A percentile compares a stretch with the other conserved stretches of the same genome.
These are phyloP conservation scores for Pyrrhoderma lamaoense DNA, from an alignment of 1,284 basidiomycete genomes.

Conservation along the genomic window DNA sequence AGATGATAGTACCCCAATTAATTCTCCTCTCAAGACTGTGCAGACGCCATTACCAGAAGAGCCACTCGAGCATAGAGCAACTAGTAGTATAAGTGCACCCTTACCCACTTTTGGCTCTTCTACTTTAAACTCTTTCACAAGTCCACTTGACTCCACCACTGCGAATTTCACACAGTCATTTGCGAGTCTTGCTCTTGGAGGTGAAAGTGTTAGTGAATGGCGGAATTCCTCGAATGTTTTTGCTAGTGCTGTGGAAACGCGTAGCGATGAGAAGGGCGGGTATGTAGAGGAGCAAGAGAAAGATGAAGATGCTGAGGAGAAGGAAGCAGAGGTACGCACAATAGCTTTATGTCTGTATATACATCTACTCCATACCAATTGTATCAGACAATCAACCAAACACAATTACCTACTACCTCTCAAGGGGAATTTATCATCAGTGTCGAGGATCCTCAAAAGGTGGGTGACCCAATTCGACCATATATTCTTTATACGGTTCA, in stretches of 20 bases:
- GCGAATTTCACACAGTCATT: constrained; percentile 39
- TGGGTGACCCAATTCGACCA: constrained; percentile 85
- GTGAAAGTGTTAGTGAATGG: constrained; percentile 53
- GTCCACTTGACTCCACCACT: constrained; percentile 45
- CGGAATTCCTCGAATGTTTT: constrained; percentile 23
- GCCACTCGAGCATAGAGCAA: too few species aligned
- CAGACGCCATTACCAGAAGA: not conserved
- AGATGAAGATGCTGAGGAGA: constrained; percentile 1
- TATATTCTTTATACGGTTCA: constrained; percentile 95
- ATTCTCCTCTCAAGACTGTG: not conserved
- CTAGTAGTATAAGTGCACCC: not conserved
- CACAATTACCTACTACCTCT: constrained; percentile 31
- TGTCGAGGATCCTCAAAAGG: constrained; percentile 89
- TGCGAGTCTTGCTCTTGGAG: constrained; percentile 54
- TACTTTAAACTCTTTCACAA: constrained; percentile 32
- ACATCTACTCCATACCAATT: too few species aligned
- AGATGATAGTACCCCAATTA: not conserved
- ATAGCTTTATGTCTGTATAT: too few species aligned
- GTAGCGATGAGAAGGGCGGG: too few species aligned
- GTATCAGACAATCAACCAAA: constrained; percentile 18
- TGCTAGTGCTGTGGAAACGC: too few species aligned
- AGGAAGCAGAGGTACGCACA: constrained; percentile 8
- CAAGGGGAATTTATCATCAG: constrained; percentile 59
- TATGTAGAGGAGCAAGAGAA: not conserved
- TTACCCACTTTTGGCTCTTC: constrained; percentile 9